Evolutionary conservation across 2,329 filamentous ascomycete genomes (phyloP).

Genomic region (Cladosporium sp.): DNA sequence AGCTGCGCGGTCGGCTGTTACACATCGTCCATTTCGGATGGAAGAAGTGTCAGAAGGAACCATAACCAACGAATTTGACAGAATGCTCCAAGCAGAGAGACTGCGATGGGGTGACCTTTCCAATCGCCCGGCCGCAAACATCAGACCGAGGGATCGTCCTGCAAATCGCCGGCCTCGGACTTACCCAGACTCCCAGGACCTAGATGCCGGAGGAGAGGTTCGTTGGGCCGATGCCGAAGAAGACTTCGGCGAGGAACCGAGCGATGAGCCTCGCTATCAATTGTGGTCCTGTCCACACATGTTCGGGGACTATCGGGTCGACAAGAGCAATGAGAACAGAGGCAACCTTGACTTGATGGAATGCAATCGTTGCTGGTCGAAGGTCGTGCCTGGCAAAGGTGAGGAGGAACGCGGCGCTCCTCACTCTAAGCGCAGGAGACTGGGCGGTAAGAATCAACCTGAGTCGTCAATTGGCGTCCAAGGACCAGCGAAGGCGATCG

Average conservation of each 20-base stretch:
- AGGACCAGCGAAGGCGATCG: neutral
- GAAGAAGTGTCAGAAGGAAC: no score
- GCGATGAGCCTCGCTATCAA: constrained; percentile 17
- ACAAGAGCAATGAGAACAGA: constrained; percentile 12
- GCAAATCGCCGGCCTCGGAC: no score
- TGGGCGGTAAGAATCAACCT: neutral
- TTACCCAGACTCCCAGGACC: constrained; percentile 16
- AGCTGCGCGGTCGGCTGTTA: no score
- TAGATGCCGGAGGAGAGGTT: constrained; percentile 27
- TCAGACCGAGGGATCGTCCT: neutral
- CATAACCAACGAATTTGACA: no score
- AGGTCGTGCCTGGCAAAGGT: constrained; percentile 1
- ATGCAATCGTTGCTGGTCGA: constrained; percentile 22
- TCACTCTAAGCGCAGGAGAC: neutral
- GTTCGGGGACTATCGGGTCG: constrained; percentile 13
- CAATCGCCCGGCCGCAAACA: neutral
- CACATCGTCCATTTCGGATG: no score
- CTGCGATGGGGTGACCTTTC: no score
- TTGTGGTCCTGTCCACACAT: constrained; percentile 24
- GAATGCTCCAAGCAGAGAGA: no score
- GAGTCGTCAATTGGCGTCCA: neutral
- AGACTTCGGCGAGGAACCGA: constrained; percentile 35
- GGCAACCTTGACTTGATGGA: constrained; percentile 18
- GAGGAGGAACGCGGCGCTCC: neutral
- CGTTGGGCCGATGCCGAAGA: constrained; percentile 28